Base-by-base conservation (phyloP, 2,329 filamentous ascomycete genomes). In the Ophioceras dolichostomum region DNA sequence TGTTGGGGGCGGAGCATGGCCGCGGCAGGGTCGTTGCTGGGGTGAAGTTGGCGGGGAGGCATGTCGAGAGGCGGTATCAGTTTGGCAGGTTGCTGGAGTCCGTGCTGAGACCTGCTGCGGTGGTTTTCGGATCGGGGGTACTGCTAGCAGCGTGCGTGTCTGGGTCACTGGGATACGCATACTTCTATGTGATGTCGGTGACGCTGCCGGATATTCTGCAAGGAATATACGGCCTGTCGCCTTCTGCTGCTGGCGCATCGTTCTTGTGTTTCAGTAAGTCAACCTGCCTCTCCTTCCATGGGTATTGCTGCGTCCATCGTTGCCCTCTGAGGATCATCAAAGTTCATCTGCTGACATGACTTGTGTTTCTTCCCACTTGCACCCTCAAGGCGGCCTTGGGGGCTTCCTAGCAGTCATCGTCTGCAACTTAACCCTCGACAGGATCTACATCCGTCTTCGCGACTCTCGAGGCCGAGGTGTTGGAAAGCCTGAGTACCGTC, bases 191-290 rank as follows among this genome's bases (percentile, higher is more conserved):
- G 38, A 59, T 73, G 45, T 63, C 66, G 34, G 69, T 70, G 6
- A 70, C 69, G 2, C 52, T 76, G 40, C 62, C 70, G 6, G 53
- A 62, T 20, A 66, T 76, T 10, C 55, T 74, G 31, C 51, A 65
- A 43, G 53, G 60, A 1, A 43, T 59, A 1, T 75, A 75, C 44
- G 50, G 56, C 9, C 59, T 73, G 26, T 63, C 67, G 0, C 65
- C 73, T 0, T 62, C 70, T 0, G 52, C 59, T 22, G 67, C 65
- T 1, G 76, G 76, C 2, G 56, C 60, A 0, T 58, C 67, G 0
- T 76, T 77, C 43, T 54, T 79, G 16, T 51, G 53, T 2, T 76
- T 76, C 40, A 77, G 72, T 65, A 47, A 53, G 61, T 48, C 3
- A 7, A 2, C 1, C 26, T 19, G 12, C 16, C 10, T 24, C 13